Conservation (phyloP, 805 yeast species). For the Metschnikowia borealis region DNA sequence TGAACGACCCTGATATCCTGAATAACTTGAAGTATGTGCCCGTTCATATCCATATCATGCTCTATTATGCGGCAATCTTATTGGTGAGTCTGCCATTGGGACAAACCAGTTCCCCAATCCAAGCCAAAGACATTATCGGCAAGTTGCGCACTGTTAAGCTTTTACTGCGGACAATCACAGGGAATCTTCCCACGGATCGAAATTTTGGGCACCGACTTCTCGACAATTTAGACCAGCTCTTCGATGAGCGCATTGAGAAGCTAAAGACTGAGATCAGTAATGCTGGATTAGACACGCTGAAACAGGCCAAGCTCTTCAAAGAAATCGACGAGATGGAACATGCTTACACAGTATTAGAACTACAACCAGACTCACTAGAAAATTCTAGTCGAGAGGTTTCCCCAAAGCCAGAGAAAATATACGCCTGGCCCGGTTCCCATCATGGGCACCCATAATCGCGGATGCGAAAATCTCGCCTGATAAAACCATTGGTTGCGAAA, state of each 20-base stretch:
- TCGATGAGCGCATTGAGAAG: slow-evolving; percentile 24
- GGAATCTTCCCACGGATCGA: slow-evolving; percentile 51
- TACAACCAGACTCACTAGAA: slow-evolving; percentile 17
- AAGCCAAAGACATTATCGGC: slow-evolving; percentile 26
- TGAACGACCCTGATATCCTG: slow-evolving; percentile 56
- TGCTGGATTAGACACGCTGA: slow-evolving; percentile 13
- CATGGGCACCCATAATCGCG: slow-evolving; percentile 54
- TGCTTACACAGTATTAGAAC: slow-evolving; percentile 9
- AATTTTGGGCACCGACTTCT: slow-evolving; percentile 46
- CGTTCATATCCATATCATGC: slow-evolving; percentile 68
- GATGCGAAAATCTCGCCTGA: not conserved
- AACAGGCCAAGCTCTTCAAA: slow-evolving; percentile 16
- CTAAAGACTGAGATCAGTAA: slow-evolving; percentile 18
- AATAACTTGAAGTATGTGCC: slow-evolving; percentile 60
- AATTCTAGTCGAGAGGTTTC: slow-evolving; percentile 23
- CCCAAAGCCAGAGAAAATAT: slow-evolving; percentile 36
- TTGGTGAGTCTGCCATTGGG: slow-evolving; percentile 45
- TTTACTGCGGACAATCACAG: slow-evolving; percentile 39
- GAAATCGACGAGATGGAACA: slow-evolving; percentile 13
- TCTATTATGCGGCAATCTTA: slow-evolving; percentile 61
- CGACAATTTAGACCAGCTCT: slow-evolving; percentile 28
- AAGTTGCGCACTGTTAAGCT: slow-evolving; percentile 42
- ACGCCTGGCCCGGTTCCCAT: slow-evolving; percentile 66
- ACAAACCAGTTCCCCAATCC: slow-evolving; percentile 14
- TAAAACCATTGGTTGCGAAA: not conserved